Evolutionary conservation across 305 asterid genomes (phyloP), one percentile per base, ranked within the genome.

Genomic region (Stenogyne calaminthoides): DNA sequence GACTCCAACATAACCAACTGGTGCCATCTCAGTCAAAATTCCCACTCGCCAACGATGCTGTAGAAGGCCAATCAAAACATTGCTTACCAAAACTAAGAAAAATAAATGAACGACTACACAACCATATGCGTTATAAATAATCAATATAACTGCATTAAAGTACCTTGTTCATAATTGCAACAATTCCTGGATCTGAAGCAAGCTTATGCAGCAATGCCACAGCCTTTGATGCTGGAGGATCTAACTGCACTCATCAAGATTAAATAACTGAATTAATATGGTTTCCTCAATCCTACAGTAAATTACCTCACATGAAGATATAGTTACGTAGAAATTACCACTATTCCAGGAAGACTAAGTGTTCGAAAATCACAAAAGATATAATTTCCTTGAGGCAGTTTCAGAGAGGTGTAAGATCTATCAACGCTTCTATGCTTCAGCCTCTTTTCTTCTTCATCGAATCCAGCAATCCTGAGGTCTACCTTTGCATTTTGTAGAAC

Each of bases 181-280:
- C 91, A 71, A 94, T 90, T 81, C 99, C 99, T 20, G 90, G 97
- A 83, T 94, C 99, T n/a, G 96, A 88, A 85, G 99, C 98, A 82
- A 94, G 96, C 85, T 76, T 94, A 79, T 92, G 99, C 87, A 94
- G 84, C 85, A 90, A 80, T 63, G 81, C 87, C 74, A 94, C 76
- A 69, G 99, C 97, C 82, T 84, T 86, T 1, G 89, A 84, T 65
- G 95, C 84, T 69, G 99, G 93, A 83, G 99, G 98, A 60, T 79
- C 79, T 84, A 94, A 84, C 99, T 94, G 90, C 75, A 77, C 65
- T 60, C 60, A 49, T 27, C 69, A 76, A 10, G 57, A 79, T 10
- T 65, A 73, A 54, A 44, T 56, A 72, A 81, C 56, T 59, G 76
- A 54, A 54, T 68, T 44, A 75, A 71, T 59, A 37, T 15, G 36